phyloP scores from a whole-genome alignment of 2,329 filamentous ascomycete species.

The Stemphylium lycopersici region DNA sequence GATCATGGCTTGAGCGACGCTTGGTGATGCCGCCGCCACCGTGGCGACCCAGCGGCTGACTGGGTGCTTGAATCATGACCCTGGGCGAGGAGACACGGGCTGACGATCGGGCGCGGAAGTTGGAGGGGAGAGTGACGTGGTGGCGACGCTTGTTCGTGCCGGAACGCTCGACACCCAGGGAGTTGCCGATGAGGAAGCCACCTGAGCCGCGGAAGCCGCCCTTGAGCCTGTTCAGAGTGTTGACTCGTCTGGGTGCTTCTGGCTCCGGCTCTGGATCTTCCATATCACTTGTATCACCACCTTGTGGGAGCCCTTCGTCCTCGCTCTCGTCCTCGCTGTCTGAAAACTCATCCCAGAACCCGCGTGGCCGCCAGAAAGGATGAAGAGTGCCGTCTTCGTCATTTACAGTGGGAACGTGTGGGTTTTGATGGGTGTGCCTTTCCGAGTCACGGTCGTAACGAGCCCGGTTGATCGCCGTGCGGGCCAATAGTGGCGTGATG shows the following conservation, averaged over 20 bases:
- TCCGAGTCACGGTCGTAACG: slow-evolving; percentile 32
- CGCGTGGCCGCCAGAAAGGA: slow-evolving; percentile 67
- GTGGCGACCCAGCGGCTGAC: slow-evolving; percentile 23
- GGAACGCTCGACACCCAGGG: slow-evolving; percentile 60
- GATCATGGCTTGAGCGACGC: slow-evolving; percentile 13
- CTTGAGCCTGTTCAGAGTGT: slow-evolving; percentile 38
- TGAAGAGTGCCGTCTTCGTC: slow-evolving; percentile 57
- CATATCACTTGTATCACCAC: slow-evolving; percentile 56
- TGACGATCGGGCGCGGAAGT: slow-evolving; percentile 21
- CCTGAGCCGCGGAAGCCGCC: slow-evolving; percentile 50
- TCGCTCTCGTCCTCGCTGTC: slow-evolving; percentile 48
- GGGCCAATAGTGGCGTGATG: slow-evolving; percentile 50
- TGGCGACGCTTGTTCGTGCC: slow-evolving; percentile 42
- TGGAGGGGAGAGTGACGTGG: slow-evolving; percentile 32
- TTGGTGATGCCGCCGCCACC: slow-evolving; percentile 35
- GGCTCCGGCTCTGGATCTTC: slow-evolving; percentile 25
- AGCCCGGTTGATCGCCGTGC: slow-evolving; percentile 32
- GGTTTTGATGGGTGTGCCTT: slow-evolving; percentile 22
- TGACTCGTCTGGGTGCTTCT: slow-evolving; percentile 26
- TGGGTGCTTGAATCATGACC: slow-evolving; percentile 36
- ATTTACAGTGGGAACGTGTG: slow-evolving; percentile 37
- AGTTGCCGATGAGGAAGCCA: slow-evolving; percentile 61
- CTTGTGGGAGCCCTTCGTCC: slow-evolving; percentile 49
- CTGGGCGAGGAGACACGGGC: slow-evolving; percentile 25
- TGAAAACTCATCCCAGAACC: slow-evolving; percentile 67